Percentiles rank a stretch among this genome's conserved stretches.
Evolutionary conservation across 2,329 filamentous ascomycete genomes (phyloP).

Genomic region (Aspergillus oerlinghausenensis): DNA sequence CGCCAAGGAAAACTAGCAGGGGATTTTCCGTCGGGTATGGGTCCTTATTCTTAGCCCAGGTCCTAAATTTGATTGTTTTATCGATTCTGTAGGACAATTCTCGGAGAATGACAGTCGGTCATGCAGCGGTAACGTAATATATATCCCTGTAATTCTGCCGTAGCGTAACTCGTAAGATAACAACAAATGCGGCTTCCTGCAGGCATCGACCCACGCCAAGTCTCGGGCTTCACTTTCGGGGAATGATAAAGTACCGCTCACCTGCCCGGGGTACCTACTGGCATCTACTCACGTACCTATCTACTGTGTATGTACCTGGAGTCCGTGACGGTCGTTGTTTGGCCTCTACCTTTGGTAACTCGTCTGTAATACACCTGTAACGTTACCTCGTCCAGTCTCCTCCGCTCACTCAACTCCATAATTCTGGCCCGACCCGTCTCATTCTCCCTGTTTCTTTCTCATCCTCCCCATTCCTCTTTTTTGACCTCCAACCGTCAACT

Average conservation of each 20-base stretch:
- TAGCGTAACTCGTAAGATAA: neutral
- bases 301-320: neutral
- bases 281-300: too few relatives aligned
- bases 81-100: neutral
- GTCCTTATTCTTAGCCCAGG: neutral
- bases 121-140: neutral
- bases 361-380: neutral
- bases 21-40: neutral
- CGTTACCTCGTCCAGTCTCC: too few relatives aligned
- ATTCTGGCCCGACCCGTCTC: neutral
- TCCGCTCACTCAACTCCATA: neutral
- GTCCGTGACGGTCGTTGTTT: neutral
- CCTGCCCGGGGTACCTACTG: neutral
- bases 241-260: neutral
- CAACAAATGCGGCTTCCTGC: neutral
- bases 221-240: constrained; percentile 8
- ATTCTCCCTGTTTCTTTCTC: neutral
- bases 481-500: neutral
- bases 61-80: neutral
- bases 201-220: constrained; percentile 1
- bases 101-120: neutral
- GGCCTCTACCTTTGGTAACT: neutral
- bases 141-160: neutral
- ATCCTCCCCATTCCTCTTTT: constrained; percentile 1
- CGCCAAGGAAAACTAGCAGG: neutral